A percentile compares a stretch with the other conserved stretches of the same genome.
phyloP scores from a whole-genome alignment of 208 protist genomes.

The Pavlovales sp. region DNA sequence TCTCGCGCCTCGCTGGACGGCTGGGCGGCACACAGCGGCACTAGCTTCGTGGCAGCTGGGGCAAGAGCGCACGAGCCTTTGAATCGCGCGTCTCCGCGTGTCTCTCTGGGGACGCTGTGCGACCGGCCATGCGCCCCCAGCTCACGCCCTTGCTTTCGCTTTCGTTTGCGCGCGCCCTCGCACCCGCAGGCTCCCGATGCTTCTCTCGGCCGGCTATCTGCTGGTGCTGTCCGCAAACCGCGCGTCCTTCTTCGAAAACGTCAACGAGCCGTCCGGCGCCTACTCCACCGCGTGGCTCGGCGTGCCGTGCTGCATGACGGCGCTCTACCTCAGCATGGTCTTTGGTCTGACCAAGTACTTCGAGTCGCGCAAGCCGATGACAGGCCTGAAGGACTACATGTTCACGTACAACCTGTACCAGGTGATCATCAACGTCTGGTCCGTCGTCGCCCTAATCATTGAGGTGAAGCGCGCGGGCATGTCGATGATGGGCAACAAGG shows the following conservation, averaged over 20 bases:
- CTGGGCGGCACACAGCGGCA: too few species aligned
- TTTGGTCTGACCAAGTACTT: not conserved
- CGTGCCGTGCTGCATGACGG: not conserved
- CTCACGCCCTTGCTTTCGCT: too few species aligned
- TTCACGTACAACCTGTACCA: not conserved
- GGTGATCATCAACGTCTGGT: conserved; percentile 1
- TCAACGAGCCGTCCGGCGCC: not conserved
- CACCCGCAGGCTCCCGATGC: not conserved
- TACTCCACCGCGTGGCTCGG: not conserved
- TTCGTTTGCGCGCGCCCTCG: too few species aligned
- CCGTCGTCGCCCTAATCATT: not conserved
- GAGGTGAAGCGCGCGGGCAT: not conserved
- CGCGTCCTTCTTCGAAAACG: not conserved
- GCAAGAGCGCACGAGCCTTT: too few species aligned
- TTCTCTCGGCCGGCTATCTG: not conserved
- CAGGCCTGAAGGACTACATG: not conserved
- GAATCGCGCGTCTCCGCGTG: too few species aligned
- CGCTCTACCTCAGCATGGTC: not conserved
- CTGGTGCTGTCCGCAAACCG: not conserved
- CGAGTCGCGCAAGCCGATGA: not conserved
- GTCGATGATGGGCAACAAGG: not conserved
- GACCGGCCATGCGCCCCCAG: too few species aligned
- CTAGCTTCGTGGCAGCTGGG: not conserved
- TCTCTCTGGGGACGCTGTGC: too few species aligned
- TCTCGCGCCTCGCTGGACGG: not conserved